phyloP scores from a whole-genome alignment of 768 basidiomycete genomes.

The Hericium coralloides region DNA sequence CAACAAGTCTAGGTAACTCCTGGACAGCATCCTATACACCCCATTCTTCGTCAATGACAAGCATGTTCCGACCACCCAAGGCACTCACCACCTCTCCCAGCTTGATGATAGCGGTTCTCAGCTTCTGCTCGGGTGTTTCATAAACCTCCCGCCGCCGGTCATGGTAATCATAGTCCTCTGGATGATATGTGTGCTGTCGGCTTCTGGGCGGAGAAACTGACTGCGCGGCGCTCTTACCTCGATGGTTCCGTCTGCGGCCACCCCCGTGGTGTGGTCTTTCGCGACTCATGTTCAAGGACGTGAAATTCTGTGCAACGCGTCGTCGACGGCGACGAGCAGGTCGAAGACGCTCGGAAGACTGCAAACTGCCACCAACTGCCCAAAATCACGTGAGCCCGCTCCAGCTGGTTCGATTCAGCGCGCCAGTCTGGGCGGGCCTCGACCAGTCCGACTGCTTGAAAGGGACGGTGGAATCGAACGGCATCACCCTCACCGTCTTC shows the following conservation, averaged over 20 bases:
- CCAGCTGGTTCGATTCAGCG: not conserved
- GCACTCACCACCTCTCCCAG: constrained; percentile 74
- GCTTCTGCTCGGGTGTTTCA: constrained; percentile 67
- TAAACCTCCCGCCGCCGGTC: constrained; percentile 54
- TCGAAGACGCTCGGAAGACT: not conserved
- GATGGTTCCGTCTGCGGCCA: constrained; percentile 12
- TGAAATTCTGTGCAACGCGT: not conserved
- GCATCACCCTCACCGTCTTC: not conserved
- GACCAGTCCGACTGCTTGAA: not conserved
- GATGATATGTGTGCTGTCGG: constrained; percentile 2
- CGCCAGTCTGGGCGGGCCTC: not conserved
- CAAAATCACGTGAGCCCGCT: not conserved
- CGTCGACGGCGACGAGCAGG: not conserved
- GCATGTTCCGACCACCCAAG: not conserved
- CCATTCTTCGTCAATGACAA: not conserved
- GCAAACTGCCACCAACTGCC: not conserved
- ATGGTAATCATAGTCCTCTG: constrained; percentile 55
- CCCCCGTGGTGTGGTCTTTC: constrained; percentile 34
- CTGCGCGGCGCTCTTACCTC: constrained; percentile 16
- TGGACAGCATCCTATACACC: constrained; percentile 52
- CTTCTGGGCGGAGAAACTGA: not conserved
- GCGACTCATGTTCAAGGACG: constrained; percentile 39
- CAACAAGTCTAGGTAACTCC: constrained; percentile 59
- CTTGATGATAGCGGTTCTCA: constrained; percentile 58
- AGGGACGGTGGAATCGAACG: not conserved